Evolutionary conservation across 1,284 basidiomycete genomes (phyloP).

Genomic region (Puccinia horiana): DNA sequence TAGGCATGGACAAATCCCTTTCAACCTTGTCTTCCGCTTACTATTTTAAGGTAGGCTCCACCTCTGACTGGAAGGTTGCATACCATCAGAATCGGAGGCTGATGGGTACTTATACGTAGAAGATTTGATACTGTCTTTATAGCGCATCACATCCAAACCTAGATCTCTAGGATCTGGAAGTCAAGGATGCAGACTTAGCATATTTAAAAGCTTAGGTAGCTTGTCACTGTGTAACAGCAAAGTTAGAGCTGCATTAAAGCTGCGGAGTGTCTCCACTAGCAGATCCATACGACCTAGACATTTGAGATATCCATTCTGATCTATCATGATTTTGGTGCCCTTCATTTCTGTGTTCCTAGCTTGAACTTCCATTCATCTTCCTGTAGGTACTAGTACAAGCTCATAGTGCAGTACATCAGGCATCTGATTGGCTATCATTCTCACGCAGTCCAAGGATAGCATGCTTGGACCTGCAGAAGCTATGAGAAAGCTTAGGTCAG

Average conservation of each 20-base stretch:
- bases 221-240: background rate
- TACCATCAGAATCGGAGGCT: background rate
- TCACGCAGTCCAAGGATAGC: background rate
- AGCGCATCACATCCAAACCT: background rate
- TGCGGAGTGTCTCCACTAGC: background rate
- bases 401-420: background rate
- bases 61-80: background rate
- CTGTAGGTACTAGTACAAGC: background rate
- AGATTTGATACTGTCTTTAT: background rate
- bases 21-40: background rate
- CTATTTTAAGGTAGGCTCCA: background rate
- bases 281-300: too few relatives aligned
- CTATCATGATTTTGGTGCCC: too few relatives aligned
- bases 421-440: background rate
- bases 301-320: too few relatives aligned
- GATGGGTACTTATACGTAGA: background rate
- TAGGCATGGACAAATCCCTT: background rate
- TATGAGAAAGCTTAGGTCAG: too few relatives aligned
- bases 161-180: background rate
- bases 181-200: background rate
- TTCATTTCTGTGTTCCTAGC: background rate
- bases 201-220: background rate
- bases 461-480: background rate
- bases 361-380: background rate
- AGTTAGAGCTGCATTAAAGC: background rate